A percentile compares a stretch with the other conserved stretches of the same genome.
Evolutionary conservation across 208 protist species (phyloP).

Genomic region (Trypanosoma congolense): DNA sequence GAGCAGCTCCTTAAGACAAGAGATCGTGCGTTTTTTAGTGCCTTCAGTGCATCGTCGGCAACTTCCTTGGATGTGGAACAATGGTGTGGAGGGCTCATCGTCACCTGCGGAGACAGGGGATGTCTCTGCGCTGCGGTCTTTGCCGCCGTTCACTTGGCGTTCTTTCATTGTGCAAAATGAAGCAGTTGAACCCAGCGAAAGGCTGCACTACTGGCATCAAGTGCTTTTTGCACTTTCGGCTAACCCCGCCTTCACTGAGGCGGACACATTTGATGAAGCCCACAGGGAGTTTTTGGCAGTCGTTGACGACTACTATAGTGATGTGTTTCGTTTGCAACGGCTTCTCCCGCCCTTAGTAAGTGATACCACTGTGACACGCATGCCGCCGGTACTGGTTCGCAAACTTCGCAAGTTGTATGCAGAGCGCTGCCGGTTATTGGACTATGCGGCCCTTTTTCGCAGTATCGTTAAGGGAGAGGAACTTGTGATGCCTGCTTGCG

Average conservation of each 20-base stretch:
- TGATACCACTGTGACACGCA: conserved; percentile 15
- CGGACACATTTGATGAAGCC: conserved; percentile 8
- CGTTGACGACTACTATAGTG: conserved; percentile 25
- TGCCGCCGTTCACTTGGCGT: conserved; percentile 10
- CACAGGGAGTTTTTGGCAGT: conserved; percentile 23
- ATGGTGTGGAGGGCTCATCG: not conserved
- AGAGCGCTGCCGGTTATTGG: conserved; percentile 16
- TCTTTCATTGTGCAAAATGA: conserved; percentile 4
- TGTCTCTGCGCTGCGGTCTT: conserved; percentile 19
- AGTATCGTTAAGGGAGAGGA: conserved; percentile 22
- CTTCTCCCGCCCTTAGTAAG: conserved; percentile 17
- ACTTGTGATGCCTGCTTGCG: conserved; percentile 11
- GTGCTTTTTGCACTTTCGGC: conserved; percentile 35
- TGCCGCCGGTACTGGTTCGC: conserved; percentile 25
- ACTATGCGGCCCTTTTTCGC: conserved; percentile 25
- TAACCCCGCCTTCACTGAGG: conserved; percentile 27
- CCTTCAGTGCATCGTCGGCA: conserved; percentile 32
- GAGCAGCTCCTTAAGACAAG: conserved; percentile 21
- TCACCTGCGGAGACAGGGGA: not conserved
- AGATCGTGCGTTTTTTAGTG: conserved; percentile 35
- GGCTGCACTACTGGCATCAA: conserved; percentile 45
- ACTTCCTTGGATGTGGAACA: conserved; percentile 55
- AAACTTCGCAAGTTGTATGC: conserved; percentile 22
- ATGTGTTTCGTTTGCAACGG: conserved; percentile 22
- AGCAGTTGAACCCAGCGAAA: conserved; percentile 8